These are phyloP conservation scores for Exophiala sp. DNA, from an alignment of 2,329 filamentous ascomycete genomes.

Conservation along the genomic window DNA sequence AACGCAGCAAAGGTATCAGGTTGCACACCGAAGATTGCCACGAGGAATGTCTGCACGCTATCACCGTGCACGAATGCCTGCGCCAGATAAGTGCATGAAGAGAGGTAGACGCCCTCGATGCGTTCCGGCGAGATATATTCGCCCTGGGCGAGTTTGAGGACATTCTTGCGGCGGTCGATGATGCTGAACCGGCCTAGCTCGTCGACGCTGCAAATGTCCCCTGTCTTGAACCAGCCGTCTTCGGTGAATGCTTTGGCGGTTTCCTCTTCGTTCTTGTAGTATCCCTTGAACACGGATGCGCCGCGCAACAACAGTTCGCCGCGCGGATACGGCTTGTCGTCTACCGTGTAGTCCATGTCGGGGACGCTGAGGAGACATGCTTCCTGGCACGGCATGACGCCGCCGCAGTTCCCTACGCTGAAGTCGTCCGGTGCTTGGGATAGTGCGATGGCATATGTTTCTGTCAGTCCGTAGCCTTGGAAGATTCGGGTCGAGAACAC, in stretches of 20 bases:
- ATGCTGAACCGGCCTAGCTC: constrained; percentile 81
- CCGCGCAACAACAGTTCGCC: constrained; percentile 84
- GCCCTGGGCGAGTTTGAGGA: constrained; percentile 95
- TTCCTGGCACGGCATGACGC: constrained; percentile 61
- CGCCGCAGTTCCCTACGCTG: constrained; percentile 73
- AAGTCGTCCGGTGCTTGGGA: constrained; percentile 67
- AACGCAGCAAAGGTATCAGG: constrained; percentile 76
- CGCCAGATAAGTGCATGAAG: constrained; percentile 68
- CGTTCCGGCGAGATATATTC: constrained; percentile 98
- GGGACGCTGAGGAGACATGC: constrained; percentile 78
- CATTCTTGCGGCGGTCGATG: constrained; percentile 96
- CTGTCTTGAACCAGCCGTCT: constrained; percentile 96
- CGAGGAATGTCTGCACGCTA: constrained; percentile 69
- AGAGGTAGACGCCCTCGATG: constrained; percentile 89
- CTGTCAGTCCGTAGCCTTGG: constrained; percentile 91
- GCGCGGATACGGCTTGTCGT: constrained; percentile 82
- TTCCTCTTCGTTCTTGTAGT: constrained; percentile 85
- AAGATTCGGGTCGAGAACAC: constrained; percentile 71
- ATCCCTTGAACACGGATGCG: constrained; percentile 72
- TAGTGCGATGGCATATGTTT: constrained; percentile 74
- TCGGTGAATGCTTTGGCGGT: constrained; percentile 73
- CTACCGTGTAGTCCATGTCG: constrained; percentile 85
- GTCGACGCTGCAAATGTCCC: constrained; percentile 84
- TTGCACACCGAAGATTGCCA: constrained; percentile 82
- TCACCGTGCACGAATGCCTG: constrained; percentile 91